Evolutionary conservation across 2,329 filamentous ascomycete species (phyloP), one percentile per base, ranked within the genome.

Genomic region (Didymella lethalis): DNA sequence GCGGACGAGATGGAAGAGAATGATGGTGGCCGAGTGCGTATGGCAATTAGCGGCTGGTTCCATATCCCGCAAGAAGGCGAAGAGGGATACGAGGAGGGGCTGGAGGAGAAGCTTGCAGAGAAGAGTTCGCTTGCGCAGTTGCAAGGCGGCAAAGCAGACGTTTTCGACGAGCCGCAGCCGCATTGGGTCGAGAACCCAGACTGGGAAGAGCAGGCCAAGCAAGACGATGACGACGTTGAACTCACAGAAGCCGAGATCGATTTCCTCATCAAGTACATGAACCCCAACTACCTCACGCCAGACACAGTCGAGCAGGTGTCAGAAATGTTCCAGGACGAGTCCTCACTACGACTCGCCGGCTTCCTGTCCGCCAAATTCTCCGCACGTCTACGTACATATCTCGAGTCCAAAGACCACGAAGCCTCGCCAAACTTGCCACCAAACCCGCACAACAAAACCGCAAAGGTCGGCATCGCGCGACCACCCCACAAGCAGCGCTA

Each of bases 21-120:
- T 73, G 86, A 93, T 58, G 89, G 90, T 18, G 90, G 89, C 0
- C 86, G 92, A 47, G 87, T 97, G 48, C 89, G 95, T 66, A 98
- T 99, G 94, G 95, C 95, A 49, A 97, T 99, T 73, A 97, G 92
- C 74, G 95, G 95, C 51, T 99, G 95, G 95, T 99, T 96, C 77
- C 95, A 99, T 78, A 98, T 99, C 64, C 95, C 95, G 0, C 95
- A 99, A 79, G 80, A 91, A 67, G 94, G 94, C 55, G 95, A 99
- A 77, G 92, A 96, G 26, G 95, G 95, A 43, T 99, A 90, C 69
- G 88, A 96, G 67, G 83, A 90, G 73, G 95, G 94, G 4, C 84
- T 95, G 54, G 94, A 98, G 77, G 92, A 96, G 80, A 90, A 89
- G 74, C 86, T 96, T 63, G 92, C 91, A 12, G 89, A 92, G 76